Evolutionary conservation across 495 filamentous ascomycete genomes (phyloP).

Genomic region (Cercophora scortea): DNA sequence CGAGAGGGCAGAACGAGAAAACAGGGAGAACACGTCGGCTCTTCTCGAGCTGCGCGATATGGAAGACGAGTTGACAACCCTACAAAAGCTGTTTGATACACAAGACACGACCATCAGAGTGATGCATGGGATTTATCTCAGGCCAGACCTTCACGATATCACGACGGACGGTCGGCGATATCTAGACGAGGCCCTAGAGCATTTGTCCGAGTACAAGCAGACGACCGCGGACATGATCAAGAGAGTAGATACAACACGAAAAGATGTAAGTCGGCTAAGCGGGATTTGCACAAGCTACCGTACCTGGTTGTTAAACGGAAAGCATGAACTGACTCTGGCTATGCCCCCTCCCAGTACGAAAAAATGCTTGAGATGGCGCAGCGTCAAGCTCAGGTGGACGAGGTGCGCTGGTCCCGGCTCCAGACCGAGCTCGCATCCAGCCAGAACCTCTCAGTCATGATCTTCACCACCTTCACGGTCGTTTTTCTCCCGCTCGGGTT

Average conservation of each 20-base stretch:
- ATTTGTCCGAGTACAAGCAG: slow-evolving; percentile 48
- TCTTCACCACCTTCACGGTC: slow-evolving; percentile 63
- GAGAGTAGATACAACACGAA: slow-evolving; percentile 37
- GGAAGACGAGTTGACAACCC: slow-evolving; percentile 55
- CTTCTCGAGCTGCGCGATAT: slow-evolving; percentile 59
- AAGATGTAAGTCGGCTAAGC: slow-evolving; percentile 24
- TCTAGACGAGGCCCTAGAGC: slow-evolving; percentile 44
- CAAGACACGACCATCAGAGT: slow-evolving; percentile 44
- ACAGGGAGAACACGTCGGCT: slow-evolving; percentile 56
- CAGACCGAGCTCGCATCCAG: slow-evolving; percentile 56
- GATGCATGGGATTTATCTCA: slow-evolving; percentile 36
- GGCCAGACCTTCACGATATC: slow-evolving; percentile 17
- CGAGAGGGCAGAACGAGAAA: slow-evolving; percentile 42
- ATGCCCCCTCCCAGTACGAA: slow-evolving; percentile 38
- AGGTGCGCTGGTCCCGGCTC: slow-evolving; percentile 55
- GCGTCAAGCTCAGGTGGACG: slow-evolving; percentile 61
- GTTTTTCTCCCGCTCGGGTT: slow-evolving; percentile 60
- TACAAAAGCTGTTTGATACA: slow-evolving; percentile 50
- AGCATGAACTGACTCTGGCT: background rate
- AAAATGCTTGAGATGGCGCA: slow-evolving; percentile 62
- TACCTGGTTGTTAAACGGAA: too few relatives aligned
- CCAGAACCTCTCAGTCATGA: slow-evolving; percentile 58
- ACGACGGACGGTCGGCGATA: slow-evolving; percentile 34
- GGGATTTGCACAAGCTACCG: background rate
- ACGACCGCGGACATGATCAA: slow-evolving; percentile 53